These are phyloP conservation scores for Neocucurbitaria cava DNA, from an alignment of 2,329 filamentous ascomycete genomes.

Conservation along the genomic window DNA sequence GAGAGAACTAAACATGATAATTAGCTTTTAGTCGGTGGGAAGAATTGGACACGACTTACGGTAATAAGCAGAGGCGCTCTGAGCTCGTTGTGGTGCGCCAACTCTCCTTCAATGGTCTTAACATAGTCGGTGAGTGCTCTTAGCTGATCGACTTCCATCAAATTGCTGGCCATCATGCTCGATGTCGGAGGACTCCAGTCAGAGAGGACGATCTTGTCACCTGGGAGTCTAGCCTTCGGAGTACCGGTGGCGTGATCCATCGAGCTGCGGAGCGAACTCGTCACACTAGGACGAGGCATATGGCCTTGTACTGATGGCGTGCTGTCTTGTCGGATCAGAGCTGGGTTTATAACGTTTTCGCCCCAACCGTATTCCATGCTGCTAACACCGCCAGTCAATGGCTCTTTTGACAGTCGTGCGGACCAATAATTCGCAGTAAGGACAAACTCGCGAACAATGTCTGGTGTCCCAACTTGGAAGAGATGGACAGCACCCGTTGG, in stretches of 20 bases:
- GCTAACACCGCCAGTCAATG: constrained; percentile 88
- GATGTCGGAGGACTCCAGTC: constrained; percentile 91
- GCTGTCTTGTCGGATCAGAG: constrained; percentile 52
- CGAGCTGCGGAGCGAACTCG: constrained; percentile 67
- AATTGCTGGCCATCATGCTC: constrained; percentile 82
- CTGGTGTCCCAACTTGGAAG: constrained; percentile 96
- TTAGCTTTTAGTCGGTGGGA: constrained; percentile 15
- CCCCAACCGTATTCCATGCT: constrained; percentile 99
- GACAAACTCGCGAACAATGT: constrained; percentile 95
- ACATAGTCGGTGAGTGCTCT: constrained; percentile 79
- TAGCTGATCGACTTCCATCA: constrained; percentile 82
- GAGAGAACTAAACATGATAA: constrained; percentile 68
- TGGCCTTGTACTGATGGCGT: constrained; percentile 41
- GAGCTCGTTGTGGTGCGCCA: constrained; percentile 86
- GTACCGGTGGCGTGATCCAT: constrained; percentile 63
- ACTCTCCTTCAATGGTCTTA: constrained; percentile 81
- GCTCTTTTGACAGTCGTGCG: constrained; percentile 90
- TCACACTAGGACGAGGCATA: constrained; percentile 60
- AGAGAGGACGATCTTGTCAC: constrained; percentile 81
- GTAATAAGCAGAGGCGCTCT: constrained; percentile 86
- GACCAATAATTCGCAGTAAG: constrained; percentile 98
- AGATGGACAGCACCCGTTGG: constrained; percentile 94
- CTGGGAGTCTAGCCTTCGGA: constrained; percentile 74
- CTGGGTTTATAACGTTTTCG: constrained; percentile 74
- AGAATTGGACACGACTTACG: constrained; percentile 50